Conservation (phyloP, 495 filamentous ascomycete genomes). For the Penicillium steckii region DNA sequence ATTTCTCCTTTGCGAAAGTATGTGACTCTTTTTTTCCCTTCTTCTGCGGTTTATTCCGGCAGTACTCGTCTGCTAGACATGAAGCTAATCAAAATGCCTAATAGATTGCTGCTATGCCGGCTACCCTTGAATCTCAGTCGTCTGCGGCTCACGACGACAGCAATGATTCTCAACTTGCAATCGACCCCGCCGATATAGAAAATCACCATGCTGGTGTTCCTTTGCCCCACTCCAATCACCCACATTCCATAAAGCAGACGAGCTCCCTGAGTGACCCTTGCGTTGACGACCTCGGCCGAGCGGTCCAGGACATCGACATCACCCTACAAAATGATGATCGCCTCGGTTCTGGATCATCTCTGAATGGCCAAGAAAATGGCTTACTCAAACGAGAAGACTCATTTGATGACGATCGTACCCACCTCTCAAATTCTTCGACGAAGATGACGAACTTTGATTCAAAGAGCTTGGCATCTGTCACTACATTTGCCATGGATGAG, state of each 20-base stretch:
- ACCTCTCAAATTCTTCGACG: constrained; percentile 69
- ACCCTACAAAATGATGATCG: constrained; percentile 27
- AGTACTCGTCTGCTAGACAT: too few relatives aligned
- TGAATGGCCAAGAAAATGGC: constrained; percentile 29
- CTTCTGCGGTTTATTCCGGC: too few relatives aligned
- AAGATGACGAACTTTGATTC: constrained; percentile 87
- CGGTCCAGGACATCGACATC: constrained; percentile 36
- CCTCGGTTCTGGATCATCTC: constrained; percentile 28
- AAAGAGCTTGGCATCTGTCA: constrained; percentile 87
- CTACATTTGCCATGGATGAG: constrained; percentile 89
- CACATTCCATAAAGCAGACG: constrained; percentile 18
- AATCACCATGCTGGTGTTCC: constrained; percentile 16
- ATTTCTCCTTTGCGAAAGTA: constrained; percentile 50
- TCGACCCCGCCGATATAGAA: constrained; percentile 18
- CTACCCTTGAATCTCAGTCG: constrained; percentile 27
- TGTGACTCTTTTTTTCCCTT: too few relatives aligned
- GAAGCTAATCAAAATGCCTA: not conserved
- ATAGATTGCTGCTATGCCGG: constrained; percentile 47
- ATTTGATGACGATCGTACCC: constrained; percentile 61
- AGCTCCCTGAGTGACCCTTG: constrained; percentile 22
- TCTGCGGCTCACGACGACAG: constrained; percentile 26
- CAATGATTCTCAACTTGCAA: constrained; percentile 18
- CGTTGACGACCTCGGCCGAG: constrained; percentile 33
- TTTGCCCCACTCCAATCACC: constrained; percentile 18
- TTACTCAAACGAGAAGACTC: constrained; percentile 41